Conservation (phyloP, 495 filamentous ascomycete species). For the Aspergillus homomorphus region DNA sequence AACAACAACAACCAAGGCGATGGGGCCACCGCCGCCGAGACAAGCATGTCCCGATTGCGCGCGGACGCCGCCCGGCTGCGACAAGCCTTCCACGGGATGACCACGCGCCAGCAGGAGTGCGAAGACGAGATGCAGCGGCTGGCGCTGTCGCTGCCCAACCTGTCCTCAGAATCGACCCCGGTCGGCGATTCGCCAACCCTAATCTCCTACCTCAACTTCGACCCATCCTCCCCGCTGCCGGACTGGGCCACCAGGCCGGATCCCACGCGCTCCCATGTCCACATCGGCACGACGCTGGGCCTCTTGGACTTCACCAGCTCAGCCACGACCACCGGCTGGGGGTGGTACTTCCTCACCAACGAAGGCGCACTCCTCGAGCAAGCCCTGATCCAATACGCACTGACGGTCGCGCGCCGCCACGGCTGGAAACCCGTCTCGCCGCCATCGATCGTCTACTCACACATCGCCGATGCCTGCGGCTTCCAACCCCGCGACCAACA, state of each 20-base stretch:
- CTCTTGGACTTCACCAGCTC: conserved; percentile 83
- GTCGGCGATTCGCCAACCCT: conserved; percentile 58
- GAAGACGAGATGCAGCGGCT: conserved; percentile 67
- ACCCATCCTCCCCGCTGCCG: conserved; percentile 51
- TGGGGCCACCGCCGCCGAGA: conserved; percentile 9
- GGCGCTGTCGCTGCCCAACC: conserved; percentile 80
- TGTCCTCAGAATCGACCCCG: conserved; percentile 74
- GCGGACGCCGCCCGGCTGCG: conserved; percentile 70
- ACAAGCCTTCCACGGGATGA: conserved; percentile 55
- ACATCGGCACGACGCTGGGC: conserved; percentile 75
- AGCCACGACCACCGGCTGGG: conserved; percentile 81
- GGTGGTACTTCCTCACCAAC: conserved; percentile 91
- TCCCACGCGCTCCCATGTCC: conserved; percentile 64
- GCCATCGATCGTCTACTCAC: conserved; percentile 86
- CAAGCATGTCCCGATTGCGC: conserved; percentile 35
- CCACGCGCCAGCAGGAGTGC: conserved; percentile 55
- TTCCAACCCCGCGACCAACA: conserved; percentile 90
- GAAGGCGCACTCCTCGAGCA: conserved; percentile 90
- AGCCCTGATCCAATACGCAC: conserved; percentile 82
- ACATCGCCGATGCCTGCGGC: conserved; percentile 85
- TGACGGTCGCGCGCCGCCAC: conserved; percentile 61
- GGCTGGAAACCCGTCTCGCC: conserved; percentile 78
- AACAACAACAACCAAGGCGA: not conserved
- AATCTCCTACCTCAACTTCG: conserved; percentile 71
- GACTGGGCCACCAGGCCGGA: conserved; percentile 47